These are phyloP conservation scores for Gyromitra esculenta DNA, from an alignment of 2,329 filamentous ascomycete genomes.

Conservation along the genomic window DNA sequence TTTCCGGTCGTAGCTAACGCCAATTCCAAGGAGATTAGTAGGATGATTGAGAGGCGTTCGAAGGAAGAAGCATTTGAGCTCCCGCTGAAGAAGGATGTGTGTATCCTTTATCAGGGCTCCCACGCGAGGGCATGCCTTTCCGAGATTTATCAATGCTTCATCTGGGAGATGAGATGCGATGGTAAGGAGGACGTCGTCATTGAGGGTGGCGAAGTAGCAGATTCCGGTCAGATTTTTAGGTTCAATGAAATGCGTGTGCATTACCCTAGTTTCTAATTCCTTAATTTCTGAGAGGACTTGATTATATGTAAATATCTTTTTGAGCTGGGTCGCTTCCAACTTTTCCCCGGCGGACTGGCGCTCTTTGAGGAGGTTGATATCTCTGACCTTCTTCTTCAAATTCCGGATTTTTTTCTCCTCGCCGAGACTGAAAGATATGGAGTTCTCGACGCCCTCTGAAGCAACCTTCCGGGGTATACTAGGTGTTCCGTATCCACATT, in stretches of 20 bases:
- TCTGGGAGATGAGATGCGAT: constrained; percentile 20
- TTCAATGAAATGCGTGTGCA: background rate
- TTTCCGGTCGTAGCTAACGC: constrained; percentile 3
- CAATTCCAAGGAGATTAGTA: constrained; percentile 37
- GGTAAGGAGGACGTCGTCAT: constrained; percentile 32
- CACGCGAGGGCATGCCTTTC: constrained; percentile 37
- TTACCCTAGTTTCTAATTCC: constrained; percentile 9
- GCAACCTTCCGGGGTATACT: background rate
- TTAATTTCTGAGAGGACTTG: background rate
- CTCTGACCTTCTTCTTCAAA: constrained; percentile 22
- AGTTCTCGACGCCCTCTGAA: background rate
- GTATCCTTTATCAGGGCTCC: constrained; percentile 9
- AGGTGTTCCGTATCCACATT: constrained; percentile 34
- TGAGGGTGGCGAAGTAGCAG: constrained; percentile 30
- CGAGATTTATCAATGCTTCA: constrained; percentile 27
- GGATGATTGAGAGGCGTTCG: constrained; percentile 37
- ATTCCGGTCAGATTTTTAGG: background rate
- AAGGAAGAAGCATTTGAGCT: constrained; percentile 45
- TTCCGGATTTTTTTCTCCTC: constrained; percentile 13
- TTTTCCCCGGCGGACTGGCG: background rate
- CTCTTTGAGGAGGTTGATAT: constrained; percentile 23
- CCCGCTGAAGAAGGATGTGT: constrained; percentile 33
- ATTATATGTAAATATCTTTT: constrained; percentile 13
- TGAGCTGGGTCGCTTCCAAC: constrained; percentile 24
- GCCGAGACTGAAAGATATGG: background rate